phyloP scores from a whole-genome alignment of 164 flowering plant genomes.

The Magnolia sinica region DNA sequence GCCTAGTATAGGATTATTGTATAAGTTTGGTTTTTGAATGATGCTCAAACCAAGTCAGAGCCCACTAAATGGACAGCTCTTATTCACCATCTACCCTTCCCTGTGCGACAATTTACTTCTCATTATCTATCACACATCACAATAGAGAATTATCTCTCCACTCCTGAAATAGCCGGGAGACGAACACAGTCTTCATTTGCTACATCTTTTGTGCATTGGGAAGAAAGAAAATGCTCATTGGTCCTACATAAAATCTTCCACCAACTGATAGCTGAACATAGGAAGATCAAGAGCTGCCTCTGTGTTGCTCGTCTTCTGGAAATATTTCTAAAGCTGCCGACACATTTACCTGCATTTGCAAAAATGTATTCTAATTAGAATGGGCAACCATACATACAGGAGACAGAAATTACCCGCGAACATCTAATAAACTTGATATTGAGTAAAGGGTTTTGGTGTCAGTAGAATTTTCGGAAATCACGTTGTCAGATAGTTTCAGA shows the following conservation, averaged over 20 bases:
- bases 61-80: too few species aligned
- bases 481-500: too few species aligned
- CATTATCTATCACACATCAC: too few species aligned
- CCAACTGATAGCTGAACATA: slow-evolving; percentile 16
- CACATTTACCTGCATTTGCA: slow-evolving; percentile 10
- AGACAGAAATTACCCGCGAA: neutral
- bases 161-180: neutral
- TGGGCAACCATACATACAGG: neutral
- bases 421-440: neutral
- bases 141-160: neutral
- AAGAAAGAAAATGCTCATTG: neutral
- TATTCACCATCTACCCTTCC: too few species aligned
- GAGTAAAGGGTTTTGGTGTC: too few species aligned
- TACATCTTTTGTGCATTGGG: too few species aligned
- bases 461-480: too few species aligned
- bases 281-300: slow-evolving; percentile 36
- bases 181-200: neutral
- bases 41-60: too few species aligned
- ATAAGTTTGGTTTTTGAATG: too few species aligned
- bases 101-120: too few species aligned
- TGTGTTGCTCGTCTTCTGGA: slow-evolving; percentile 39
- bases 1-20: too few species aligned
- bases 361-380: neutral
- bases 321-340: slow-evolving; percentile 20
- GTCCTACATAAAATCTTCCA: slow-evolving; percentile 11